Evolutionary conservation across 2,329 filamentous ascomycete species (phyloP).

Genomic region (Penicillium sp.): DNA sequence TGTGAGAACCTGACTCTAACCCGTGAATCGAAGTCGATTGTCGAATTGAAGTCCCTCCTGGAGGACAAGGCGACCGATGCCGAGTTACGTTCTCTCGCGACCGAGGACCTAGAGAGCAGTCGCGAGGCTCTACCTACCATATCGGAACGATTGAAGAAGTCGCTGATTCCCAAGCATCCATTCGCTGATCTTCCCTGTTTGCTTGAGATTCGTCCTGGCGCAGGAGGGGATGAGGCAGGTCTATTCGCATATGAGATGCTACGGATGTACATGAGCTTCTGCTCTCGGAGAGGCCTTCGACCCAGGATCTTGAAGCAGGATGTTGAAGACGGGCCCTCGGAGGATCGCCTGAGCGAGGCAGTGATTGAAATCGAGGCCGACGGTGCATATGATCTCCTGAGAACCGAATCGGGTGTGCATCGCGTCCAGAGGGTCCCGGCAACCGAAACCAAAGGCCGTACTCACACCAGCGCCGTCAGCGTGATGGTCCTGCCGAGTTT

Average conservation of each 20-base stretch:
- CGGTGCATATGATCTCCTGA: conserved; percentile 74
- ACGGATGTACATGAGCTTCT: conserved; percentile 83
- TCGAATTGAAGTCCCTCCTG: conserved; percentile 71
- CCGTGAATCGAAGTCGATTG: conserved; percentile 41
- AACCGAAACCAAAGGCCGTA: conserved; percentile 85
- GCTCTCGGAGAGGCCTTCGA: conserved; percentile 62
- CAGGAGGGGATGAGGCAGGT: conserved; percentile 83
- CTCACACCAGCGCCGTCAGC: conserved; percentile 86
- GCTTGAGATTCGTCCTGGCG: conserved; percentile 85
- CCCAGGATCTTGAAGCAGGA: conserved; percentile 74
- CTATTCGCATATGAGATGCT: conserved; percentile 84
- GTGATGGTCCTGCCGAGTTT: conserved; percentile 89
- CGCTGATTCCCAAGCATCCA: conserved; percentile 79
- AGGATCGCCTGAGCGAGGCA: conserved; percentile 74
- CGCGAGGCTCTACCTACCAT: conserved; percentile 57
- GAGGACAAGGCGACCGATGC: conserved; percentile 59
- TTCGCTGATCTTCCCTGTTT: conserved; percentile 88
- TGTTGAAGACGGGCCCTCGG: conserved; percentile 59
- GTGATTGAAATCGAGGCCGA: conserved; percentile 73
- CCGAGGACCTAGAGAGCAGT: conserved; percentile 66
- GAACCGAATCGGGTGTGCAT: conserved; percentile 89
- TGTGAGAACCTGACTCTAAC: background rate
- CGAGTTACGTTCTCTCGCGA: conserved; percentile 56
- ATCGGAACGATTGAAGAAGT: conserved; percentile 63
- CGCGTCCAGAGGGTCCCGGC: conserved; percentile 88